Percentiles rank a stretch among this genome's conserved stretches.
Conservation (phyloP, 352 stramenopile genomes). For the Nothophytophthora sp. region DNA sequence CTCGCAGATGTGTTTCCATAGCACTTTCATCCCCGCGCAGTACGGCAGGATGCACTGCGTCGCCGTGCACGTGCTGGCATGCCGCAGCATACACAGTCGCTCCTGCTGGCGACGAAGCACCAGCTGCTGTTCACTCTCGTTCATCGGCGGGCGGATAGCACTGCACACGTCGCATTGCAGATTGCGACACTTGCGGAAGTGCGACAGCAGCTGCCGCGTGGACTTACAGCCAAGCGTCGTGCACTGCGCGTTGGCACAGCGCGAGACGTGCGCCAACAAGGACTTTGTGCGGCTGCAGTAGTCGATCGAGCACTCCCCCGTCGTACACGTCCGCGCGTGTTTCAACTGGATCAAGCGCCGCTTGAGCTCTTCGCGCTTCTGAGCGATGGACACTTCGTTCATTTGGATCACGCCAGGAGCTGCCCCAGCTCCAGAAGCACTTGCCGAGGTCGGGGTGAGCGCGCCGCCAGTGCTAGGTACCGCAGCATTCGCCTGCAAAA, state of each 20-base stretch:
- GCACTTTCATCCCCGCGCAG: constrained; percentile 85
- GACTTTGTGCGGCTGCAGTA: constrained; percentile 85
- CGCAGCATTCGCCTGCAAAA: constrained; percentile 15
- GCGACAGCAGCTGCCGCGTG: constrained; percentile 81
- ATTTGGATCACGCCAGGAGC: constrained; percentile 61
- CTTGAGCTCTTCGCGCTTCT: constrained; percentile 87
- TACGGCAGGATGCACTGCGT: constrained; percentile 79
- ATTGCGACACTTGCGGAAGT: constrained; percentile 89
- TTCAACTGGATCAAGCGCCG: constrained; percentile 86
- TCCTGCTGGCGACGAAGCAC: constrained; percentile 87
- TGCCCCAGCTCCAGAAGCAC: constrained; percentile 20
- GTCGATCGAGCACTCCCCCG: constrained; percentile 70
- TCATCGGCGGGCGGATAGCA: constrained; percentile 87
- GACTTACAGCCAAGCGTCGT: constrained; percentile 90
- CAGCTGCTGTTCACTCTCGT: constrained; percentile 83
- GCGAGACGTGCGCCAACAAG: constrained; percentile 78
- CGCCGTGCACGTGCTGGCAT: constrained; percentile 77
- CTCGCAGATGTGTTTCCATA: constrained; percentile 92
- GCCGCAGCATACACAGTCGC: constrained; percentile 84
- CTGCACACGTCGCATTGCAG: constrained; percentile 88
- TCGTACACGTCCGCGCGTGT: constrained; percentile 82
- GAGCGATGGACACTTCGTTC: constrained; percentile 80
- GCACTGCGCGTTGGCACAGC: constrained; percentile 83
- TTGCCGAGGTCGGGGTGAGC: constrained; percentile 13
- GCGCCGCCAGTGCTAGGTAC: constrained; percentile 27